These are phyloP conservation scores for Paspalum notatum DNA, from an alignment of 176 grass and related monocot genomes.

Conservation along the genomic window DNA sequence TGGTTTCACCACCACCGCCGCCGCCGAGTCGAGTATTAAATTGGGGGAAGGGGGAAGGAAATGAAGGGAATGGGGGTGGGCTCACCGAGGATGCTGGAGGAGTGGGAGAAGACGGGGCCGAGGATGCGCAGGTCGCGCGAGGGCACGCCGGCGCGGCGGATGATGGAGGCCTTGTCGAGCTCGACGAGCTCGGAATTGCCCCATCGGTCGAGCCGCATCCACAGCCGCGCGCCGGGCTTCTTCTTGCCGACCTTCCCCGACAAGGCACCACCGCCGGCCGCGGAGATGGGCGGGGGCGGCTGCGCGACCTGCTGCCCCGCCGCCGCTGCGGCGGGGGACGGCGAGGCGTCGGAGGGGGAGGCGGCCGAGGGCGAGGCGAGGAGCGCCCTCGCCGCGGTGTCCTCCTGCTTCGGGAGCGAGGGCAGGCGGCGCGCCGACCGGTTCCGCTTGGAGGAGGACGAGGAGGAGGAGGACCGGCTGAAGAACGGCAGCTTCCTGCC, in stretches of 20 bases:
- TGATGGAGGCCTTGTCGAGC: constrained; percentile 86
- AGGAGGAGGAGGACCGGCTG: constrained; percentile 28
- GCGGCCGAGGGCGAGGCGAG: no score
- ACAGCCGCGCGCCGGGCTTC: constrained; percentile 71
- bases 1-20: constrained; percentile 18
- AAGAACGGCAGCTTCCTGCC: constrained; percentile 73
- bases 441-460: constrained; percentile 34
- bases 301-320: neutral
- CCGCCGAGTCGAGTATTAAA: neutral
- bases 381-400: no score
- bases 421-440: constrained; percentile 43
- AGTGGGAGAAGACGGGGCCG: constrained; percentile 91
- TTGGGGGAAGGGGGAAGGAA: neutral
- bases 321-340: neutral
- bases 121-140: constrained; percentile 83
- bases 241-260: constrained; percentile 69
- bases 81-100: constrained; percentile 95
- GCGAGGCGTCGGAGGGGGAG: constrained; percentile 16
- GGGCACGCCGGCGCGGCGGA: constrained; percentile 66
- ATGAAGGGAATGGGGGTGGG: neutral
- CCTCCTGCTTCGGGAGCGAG: neutral
- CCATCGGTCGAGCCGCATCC: constrained; percentile 80
- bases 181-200: constrained; percentile 82
- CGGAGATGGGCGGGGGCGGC: constrained; percentile 2
- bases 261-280: neutral